Base-by-base conservation (phyloP, 2,329 filamentous ascomycete species). In the Knufia fluminis region DNA sequence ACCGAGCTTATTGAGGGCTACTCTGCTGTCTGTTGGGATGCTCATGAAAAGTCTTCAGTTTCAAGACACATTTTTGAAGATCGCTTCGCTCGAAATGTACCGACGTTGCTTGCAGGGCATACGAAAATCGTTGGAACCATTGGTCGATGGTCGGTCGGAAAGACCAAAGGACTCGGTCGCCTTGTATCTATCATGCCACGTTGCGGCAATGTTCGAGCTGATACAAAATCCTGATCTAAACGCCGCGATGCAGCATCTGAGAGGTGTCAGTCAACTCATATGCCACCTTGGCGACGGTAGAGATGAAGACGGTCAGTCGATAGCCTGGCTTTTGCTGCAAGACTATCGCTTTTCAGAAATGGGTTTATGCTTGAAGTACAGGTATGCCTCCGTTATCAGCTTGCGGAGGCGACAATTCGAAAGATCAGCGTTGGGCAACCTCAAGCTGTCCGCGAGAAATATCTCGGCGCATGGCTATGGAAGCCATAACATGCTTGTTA, bases 191-290 rank as follows among this genome's bases (percentile, higher is more conserved):
- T 35, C 51, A 3, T 53, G 51, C 28, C 51, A 51, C 43, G 51
- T 35, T 26, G 51, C 51, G 9, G 48, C 51, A 3, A 45, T 53
- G 43, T 53, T 33, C 31, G 51, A 53, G 38, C 36, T 51, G 12
- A n/a, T 41, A 3, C 32, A 26, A n/a, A 51, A 48, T 38, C 10
- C 23, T 7, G 36, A 39, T n/a, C 22, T 51, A n/a, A 7, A 7
- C n/a, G 43, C 35, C 20, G 48, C 45, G 28, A 43, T 47, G 19
- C 42, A 35, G 6, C 51, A 53, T 39, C 24, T 53, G n/a, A 17
- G 31, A 14, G 51, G 48, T 4, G 32, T 52, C 17, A 40, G 47
- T 24, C 19, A 44, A 9, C 36, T 52, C 14, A 50, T 52, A 8
- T 38, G 36, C 24, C 47, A 50, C 42, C 40, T 46, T 4, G 44